A percentile compares a stretch with the other conserved stretches of the same genome.
Evolutionary conservation across 208 protist genomes (phyloP).

Genomic region (Leishmania mexicana): DNA sequence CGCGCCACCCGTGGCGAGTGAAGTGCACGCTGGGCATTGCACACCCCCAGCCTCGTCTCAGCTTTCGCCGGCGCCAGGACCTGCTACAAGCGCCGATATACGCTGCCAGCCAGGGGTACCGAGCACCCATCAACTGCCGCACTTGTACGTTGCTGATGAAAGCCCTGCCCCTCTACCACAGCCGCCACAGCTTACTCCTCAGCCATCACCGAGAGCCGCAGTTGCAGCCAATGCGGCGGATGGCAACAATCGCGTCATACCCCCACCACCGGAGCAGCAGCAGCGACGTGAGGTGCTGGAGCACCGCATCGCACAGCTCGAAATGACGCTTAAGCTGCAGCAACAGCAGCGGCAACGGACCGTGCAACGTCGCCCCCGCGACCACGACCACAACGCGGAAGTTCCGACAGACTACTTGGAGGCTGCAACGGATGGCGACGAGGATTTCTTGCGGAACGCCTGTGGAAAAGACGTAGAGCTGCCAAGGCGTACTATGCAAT

Average conservation of each 20-base stretch:
- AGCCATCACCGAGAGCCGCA: not conserved
- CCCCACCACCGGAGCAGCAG: slow-evolving; percentile 2
- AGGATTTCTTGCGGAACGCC: not conserved
- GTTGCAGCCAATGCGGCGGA: not conserved
- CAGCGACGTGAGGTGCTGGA: slow-evolving; percentile 8
- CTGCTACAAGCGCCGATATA: not conserved
- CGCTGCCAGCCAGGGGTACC: not conserved
- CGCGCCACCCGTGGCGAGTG: not conserved
- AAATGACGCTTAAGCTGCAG: not conserved
- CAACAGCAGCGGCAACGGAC: not conserved
- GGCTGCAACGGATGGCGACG: not conserved
- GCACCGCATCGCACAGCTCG: slow-evolving; percentile 12
- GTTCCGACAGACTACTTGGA: slow-evolving; percentile 1
- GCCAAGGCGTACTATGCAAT: not conserved
- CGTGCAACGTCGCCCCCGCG: not conserved
- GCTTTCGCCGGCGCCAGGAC: not conserved
- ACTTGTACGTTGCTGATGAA: not conserved
- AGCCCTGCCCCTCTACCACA: not conserved
- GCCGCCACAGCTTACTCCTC: not conserved
- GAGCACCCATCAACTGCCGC: not conserved
- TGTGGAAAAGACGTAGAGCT: not conserved
- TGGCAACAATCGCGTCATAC: not conserved
- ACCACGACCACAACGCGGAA: not conserved
- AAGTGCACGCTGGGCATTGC: not conserved
- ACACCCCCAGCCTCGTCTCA: not conserved